Evolutionary conservation across 148 eudicot species (phyloP), one percentile per base, ranked within the genome.

Genomic region (Heliamphora exappendiculata): DNA sequence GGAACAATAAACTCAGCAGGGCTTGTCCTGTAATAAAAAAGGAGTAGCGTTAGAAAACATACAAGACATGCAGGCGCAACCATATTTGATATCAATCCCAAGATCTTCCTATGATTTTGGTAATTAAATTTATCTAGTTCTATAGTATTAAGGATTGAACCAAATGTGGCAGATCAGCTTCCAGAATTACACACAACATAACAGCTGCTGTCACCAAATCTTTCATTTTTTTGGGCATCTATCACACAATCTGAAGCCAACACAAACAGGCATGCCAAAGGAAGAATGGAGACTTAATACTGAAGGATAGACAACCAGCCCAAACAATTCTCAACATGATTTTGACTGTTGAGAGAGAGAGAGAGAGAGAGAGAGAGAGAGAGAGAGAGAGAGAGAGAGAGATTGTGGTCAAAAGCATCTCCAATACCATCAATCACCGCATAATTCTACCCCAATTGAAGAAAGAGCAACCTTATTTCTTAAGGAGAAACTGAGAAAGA

Each of bases 1-100:
- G 99, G 98, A 84, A 96, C 87, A 73, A 96, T 88, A 74, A 93
- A 96, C 82, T 96, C 97, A 76, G 98, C 88, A 44, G 98, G 98
- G 80, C 98, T 93, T 13, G 99, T 96, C 90, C 99, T 96, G 87
- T 67, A 79, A 73, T 47, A 66, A 45, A 37, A 31, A 47, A 29
- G 8, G 26, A 78, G 47, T 49, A 45, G 57, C 55, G 28, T 70
- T 8, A 45, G 31, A 29, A 8, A 26, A 45, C 0, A n/a, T 29
- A 49, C 37, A 45, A 17, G 24, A 74, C 41, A 68, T 11, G 20
- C 26, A 19, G 54, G 5, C 39, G 69, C 2, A 36, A 16, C 41
- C 51, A 76, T 16, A 65, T 31, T 49, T 42, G 14, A 19, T 10
- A 75, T 19, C 20, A n/a, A 36, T 22, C 36, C 22, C 16, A 2